These are phyloP conservation scores for Penicillium griseofulvum DNA, from an alignment of 2,329 filamentous ascomycete genomes.

Conservation along the genomic window DNA sequence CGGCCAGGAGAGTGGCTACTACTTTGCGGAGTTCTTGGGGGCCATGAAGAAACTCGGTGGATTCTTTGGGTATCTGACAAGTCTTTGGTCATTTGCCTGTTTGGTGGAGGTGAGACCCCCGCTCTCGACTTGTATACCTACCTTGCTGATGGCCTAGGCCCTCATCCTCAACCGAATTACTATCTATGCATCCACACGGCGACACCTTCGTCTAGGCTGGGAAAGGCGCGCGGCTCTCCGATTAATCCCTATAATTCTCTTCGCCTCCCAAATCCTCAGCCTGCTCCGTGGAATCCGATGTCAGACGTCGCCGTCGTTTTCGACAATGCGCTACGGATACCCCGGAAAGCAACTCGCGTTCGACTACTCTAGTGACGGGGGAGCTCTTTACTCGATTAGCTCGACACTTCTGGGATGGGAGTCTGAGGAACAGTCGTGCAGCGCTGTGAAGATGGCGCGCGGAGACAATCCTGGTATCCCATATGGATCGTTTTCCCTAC, in stretches of 20 bases:
- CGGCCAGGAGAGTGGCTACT: constrained; percentile 35
- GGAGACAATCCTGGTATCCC: constrained; percentile 54
- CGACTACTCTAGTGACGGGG: constrained; percentile 68
- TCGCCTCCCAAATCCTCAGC: constrained; percentile 64
- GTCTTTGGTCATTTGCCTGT: constrained; percentile 87
- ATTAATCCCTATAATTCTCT: constrained; percentile 66
- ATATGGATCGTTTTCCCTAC: constrained; percentile 72
- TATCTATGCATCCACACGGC: constrained; percentile 86
- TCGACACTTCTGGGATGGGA: constrained; percentile 71
- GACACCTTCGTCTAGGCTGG: constrained; percentile 74
- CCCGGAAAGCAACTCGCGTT: constrained; percentile 63
- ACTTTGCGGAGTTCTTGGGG: constrained; percentile 48
- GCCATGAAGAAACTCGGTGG: constrained; percentile 70
- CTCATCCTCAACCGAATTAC: constrained; percentile 86
- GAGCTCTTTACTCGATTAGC: constrained; percentile 69
- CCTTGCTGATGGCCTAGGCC: constrained; percentile 50
- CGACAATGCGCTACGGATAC: constrained; percentile 67
- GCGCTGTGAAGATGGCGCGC: constrained; percentile 69
- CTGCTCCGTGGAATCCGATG: constrained; percentile 86
- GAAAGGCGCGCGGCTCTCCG: constrained; percentile 68
- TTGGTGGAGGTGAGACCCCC: constrained; percentile 63
- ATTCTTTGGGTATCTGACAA: constrained; percentile 85
- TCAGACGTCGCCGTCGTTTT: constrained; percentile 76
- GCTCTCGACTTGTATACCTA: neutral
- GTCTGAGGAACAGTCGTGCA: constrained; percentile 71